These are phyloP conservation scores for Xylariaceae sp. DNA, from an alignment of 2,329 filamentous ascomycete genomes.

Conservation along the genomic window DNA sequence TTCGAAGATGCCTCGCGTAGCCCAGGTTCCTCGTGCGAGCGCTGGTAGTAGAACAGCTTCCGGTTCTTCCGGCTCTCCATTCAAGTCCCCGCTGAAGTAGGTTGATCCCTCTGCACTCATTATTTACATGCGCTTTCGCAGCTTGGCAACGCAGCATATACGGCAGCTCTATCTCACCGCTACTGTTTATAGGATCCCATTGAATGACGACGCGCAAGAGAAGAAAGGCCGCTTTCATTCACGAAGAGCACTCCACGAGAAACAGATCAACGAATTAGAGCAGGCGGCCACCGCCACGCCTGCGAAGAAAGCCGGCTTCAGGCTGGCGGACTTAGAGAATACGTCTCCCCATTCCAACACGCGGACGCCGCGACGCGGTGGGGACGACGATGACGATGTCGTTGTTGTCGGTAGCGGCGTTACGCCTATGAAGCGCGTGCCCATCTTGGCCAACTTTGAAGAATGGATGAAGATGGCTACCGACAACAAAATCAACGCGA, in stretches of 20 bases:
- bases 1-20: constrained; percentile 63
- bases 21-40: constrained; percentile 58
- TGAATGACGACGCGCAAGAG: constrained; percentile 94
- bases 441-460: constrained; percentile 96
- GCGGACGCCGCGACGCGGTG: constrained; percentile 55
- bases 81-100: constrained; percentile 64
- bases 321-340: constrained; percentile 64
- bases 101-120: constrained; percentile 32
- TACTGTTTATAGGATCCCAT: constrained; percentile 73
- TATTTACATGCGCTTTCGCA: constrained; percentile 19
- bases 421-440: constrained; percentile 95
- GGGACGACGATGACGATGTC: constrained; percentile 60
- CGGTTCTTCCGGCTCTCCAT: constrained; percentile 57
- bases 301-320: constrained; percentile 66
- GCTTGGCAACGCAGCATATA: constrained; percentile 19
- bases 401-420: constrained; percentile 76
- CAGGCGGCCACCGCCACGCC: constrained; percentile 76
- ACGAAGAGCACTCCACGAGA: constrained; percentile 85
- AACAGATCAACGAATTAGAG: constrained; percentile 90
- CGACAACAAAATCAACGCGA: constrained; percentile 98
- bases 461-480: constrained; percentile 99
- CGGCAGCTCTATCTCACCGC: constrained; percentile 1
- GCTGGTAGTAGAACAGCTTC: constrained; percentile 54
- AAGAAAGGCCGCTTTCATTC: constrained; percentile 87
- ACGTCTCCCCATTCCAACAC: constrained; percentile 62